Base-by-base conservation (phyloP, 75 land plant genomes). In the Pinus taeda region DNA sequence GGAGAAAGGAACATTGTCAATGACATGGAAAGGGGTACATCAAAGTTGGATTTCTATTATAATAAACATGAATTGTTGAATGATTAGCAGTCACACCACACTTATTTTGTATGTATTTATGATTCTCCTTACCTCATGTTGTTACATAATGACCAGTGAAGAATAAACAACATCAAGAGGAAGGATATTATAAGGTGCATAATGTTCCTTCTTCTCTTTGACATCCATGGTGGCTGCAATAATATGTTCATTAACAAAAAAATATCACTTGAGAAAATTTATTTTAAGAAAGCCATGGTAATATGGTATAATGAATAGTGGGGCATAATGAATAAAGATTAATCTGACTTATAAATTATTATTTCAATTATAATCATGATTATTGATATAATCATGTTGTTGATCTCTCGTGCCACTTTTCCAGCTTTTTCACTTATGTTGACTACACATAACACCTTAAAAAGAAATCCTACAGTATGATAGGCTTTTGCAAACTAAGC, bases 361-460 rank as follows among this genome's bases (percentile, higher is more conserved):
- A 8, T 45, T 6, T 45, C 7, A 6, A 45, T 45, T 7, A 45
- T 45, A 7, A 45, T 45, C 53, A 8, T 6, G 8, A 45, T 42
- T 42, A 42, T 42, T 65, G 24, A 11, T 59, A 53, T 57, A 69
- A 53, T 63, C 24, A 71, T 29, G 3, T 29, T 13, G 74, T 79
- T 79, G 37, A 94, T 98, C 93, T 95, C 98, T 9, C 0, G 26
- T 26, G 26, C 26, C 26, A 26, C 26, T 26, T 26, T n/a, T n/a
- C n/a, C n/a, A n/a, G n/a, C 88, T 83, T 93, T 92, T 67, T 88
- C 93, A 60, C 83, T 81, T 77, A 90, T 91, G 37, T 88, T 88
- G 49, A 97, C 98, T n/a, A 95, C 95, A 80, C 92, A 90, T 64
- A 97, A 88, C 36, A 97, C 99, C 83, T 97, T 96, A 78, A 95